Conservation (phyloP, 2,329 filamentous ascomycete species). For the Didymellaceae sp. region DNA sequence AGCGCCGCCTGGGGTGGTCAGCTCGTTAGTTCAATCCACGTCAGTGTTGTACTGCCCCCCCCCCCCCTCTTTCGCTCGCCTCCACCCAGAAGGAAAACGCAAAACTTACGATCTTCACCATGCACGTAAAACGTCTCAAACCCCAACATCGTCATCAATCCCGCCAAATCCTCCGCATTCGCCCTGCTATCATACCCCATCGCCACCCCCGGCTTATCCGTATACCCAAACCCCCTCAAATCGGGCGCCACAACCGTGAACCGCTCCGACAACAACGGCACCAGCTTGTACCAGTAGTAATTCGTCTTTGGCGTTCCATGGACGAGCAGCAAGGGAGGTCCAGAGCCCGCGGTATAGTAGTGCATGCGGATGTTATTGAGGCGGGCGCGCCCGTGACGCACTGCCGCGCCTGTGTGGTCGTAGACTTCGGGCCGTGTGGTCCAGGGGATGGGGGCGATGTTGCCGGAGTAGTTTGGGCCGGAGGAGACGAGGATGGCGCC, state of each 20-base stretch:
- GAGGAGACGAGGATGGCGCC: constrained; percentile 11
- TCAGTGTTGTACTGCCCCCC: background rate
- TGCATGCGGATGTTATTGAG: constrained; percentile 20
- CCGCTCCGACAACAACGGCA: constrained; percentile 39
- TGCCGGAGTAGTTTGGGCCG: constrained; percentile 16
- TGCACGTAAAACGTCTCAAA: constrained; percentile 44
- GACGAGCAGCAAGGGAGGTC: constrained; percentile 15
- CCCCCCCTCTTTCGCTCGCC: too few relatives aligned
- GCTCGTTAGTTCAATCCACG: background rate
- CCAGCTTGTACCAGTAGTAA: constrained; percentile 44
- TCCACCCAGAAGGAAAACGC: too few relatives aligned
- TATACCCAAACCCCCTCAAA: constrained; percentile 46
- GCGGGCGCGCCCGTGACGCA: constrained; percentile 16
- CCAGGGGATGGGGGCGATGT: constrained; percentile 16
- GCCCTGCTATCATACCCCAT: constrained; percentile 42
- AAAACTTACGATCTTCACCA: constrained; percentile 38
- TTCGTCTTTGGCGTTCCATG: constrained; percentile 20
- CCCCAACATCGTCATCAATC: constrained; percentile 44
- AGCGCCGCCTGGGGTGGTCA: constrained; percentile 26
- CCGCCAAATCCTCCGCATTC: constrained; percentile 42
- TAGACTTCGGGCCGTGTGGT: constrained; percentile 19
- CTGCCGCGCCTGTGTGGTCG: constrained; percentile 16
- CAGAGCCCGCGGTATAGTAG: constrained; percentile 15
- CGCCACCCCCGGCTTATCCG: constrained; percentile 38
- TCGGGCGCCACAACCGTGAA: constrained; percentile 47